Evolutionary conservation across 2,329 filamentous ascomycete genomes (phyloP), one percentile per base, ranked within the genome.

Genomic region (Ceratocystis colombiana): DNA sequence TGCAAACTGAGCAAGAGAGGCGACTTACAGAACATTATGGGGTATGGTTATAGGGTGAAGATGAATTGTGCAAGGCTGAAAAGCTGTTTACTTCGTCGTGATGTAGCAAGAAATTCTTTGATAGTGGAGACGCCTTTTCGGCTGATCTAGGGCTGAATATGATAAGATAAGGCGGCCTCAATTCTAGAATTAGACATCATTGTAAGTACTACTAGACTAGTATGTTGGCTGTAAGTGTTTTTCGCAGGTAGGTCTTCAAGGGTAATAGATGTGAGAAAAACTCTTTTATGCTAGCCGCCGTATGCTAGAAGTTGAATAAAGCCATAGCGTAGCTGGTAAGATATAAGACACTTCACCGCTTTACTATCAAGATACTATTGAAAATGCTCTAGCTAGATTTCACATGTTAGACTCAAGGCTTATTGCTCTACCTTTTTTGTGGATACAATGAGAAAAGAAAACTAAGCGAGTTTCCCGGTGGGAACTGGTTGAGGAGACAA

Each of bases 1-100:
- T 22, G 50, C 12, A 30, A 28, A 5, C 22, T 4, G 15, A 8
- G 22, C 28, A 0, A 17, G 2, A 15, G 30, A 37, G 1, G 3
- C 3, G 25, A 62, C 66, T 33, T 65, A 65, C 66, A 67, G 57
- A 67, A 67, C 62, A 66, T 66, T 46, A 50, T n/a, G 62, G 20
- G 45, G 20, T 55, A 48, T 64, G 30, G 62, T 53, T 30, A 10
- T 53, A 20, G n/a, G 20, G 37, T 33, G 28, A 7, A 17, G 55
- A 33, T 59, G 55, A 59, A n/a, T n/a, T 59, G 55, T 33, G 55
- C 28, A 59, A 30, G 28, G 55, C 55, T 33, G 28, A 37, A n/a
- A 8, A 37, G n/a, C 28, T 30, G 55, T 59, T 59, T 59, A 30
- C 15, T 3, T 59, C 28, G 5, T n/a, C 8, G 55, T 59, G 55